Base-by-base conservation (phyloP, 2,329 filamentous ascomycete genomes). In the Periconia sp. region DNA sequence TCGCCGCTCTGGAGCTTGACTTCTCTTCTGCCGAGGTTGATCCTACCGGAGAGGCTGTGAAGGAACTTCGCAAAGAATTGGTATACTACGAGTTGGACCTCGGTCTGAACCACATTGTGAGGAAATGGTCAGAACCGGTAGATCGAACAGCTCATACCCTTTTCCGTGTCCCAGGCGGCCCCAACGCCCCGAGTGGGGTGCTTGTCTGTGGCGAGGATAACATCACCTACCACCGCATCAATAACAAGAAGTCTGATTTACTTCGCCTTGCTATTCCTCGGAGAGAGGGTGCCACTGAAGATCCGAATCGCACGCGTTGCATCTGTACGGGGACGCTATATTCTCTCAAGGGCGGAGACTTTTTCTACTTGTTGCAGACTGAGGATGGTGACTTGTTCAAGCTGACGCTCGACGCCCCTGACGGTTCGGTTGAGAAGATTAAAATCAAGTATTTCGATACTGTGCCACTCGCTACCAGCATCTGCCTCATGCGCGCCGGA, bases 321-420 rank as follows among this genome's bases (percentile, higher is more conserved):
- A 94, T 99, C 54, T 87, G 93, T 1, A 85, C 90, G 2, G 94
- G 94, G 47, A 92, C 96, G n/a, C 93, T 97, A 86, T 94, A 99
- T 77, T 96, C 95, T 73, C 87, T 97, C 71, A 93, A 94, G 66
- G 92, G 92, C 27, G 92, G 92, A 1, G 68, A 72, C 44, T 99
- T 99, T 77, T 99, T 99, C 79, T 96, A 97, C 72, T 83, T 99
- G 2, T 78, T 99, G 0, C 94, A 99, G 72, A 92, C 90, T 0
- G 94, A 99, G 53, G 95, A 99, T 71, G 94, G 94, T n/a, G 95
- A 99, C 73, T 80, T 99, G 7, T 97, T 99, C 82, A 97, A 97
- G 73, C 84, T 97, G 47, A 86, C 99, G 55, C 92, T 97, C 59
- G 93, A 97, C n/a, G 17, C 37, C 86, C 93, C 90, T 0, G 58